Evolutionary conservation across 257 asterid species (phyloP).

Genomic region (Plantago ovata): DNA sequence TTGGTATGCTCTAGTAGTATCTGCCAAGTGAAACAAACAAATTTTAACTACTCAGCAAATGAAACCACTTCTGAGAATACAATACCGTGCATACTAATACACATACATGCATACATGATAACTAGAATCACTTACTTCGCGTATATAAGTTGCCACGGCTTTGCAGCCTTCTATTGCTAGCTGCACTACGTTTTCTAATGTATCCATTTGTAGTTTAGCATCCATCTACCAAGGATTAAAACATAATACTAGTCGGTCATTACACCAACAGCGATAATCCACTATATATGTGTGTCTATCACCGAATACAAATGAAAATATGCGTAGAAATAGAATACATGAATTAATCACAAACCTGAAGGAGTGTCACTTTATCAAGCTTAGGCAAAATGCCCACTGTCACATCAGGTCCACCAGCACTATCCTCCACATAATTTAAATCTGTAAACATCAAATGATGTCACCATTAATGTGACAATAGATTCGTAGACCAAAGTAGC

Average conservation of each 20-base stretch:
- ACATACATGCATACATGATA: background rate
- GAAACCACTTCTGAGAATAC: too few species aligned
- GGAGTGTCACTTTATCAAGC: constrained; percentile 89
- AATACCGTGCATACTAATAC: too few species aligned
- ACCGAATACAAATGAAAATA: background rate
- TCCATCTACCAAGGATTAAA: constrained; percentile 59
- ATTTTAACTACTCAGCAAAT: background rate
- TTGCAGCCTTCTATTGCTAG: constrained; percentile 92
- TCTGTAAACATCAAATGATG: constrained; percentile 37
- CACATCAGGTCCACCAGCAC: constrained; percentile 99
- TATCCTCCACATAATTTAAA: constrained; percentile 87
- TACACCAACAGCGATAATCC: too few species aligned
- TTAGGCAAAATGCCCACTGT: constrained; percentile 89
- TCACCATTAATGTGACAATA: background rate
- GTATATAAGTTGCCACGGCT: constrained; percentile 75
- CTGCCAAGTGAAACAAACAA: constrained; percentile 32
- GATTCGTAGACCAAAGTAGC: background rate
- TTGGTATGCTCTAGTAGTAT: constrained; percentile 67
- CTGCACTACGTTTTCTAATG: constrained; percentile 83
- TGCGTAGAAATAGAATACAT: too few species aligned
- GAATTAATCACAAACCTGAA: constrained; percentile 52
- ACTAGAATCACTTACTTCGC: constrained; percentile 51
- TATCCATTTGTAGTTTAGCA: constrained; percentile 79
- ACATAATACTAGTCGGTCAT: too few species aligned
- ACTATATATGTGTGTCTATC: too few species aligned